These are phyloP conservation scores for Monosporascus cannonballus DNA, from an alignment of 2,329 filamentous ascomycete genomes.

Conservation along the genomic window DNA sequence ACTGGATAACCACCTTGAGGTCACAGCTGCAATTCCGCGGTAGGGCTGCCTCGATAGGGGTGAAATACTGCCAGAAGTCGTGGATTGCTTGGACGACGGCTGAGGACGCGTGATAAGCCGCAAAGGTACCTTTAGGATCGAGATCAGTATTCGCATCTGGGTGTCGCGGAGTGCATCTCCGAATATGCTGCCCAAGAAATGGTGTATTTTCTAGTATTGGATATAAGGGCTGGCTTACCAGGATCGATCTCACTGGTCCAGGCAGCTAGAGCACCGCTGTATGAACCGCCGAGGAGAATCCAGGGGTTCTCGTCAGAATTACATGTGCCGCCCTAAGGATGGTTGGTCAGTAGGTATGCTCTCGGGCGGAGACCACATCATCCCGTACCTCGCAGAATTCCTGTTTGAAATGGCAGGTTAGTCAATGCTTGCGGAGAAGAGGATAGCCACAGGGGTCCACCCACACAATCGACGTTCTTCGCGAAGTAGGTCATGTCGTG, in stretches of 20 bases:
- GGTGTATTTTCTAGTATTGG: no score
- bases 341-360: no score
- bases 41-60: constrained; percentile 39
- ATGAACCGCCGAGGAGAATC: constrained; percentile 46
- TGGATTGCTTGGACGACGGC: constrained; percentile 41
- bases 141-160: no score
- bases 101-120: constrained; percentile 44
- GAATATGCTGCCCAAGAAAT: no score
- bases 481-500: constrained; percentile 25
- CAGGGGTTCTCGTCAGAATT: constrained; percentile 41
- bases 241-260: constrained; percentile 40
- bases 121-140: constrained; percentile 24
- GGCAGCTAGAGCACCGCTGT: constrained; percentile 43
- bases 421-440: no score
- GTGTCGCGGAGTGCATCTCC: no score
- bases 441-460: no score
- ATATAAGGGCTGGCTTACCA: constrained; percentile 24
- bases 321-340: constrained; percentile 17
- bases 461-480: constrained; percentile 28
- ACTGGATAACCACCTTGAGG: constrained; percentile 37
- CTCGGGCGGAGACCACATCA: no score
- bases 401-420: no score
- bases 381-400: constrained; percentile 28
- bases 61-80: constrained; percentile 43
- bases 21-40: constrained; percentile 42